Evolutionary conservation across 2,329 filamentous ascomycete genomes (phyloP).

Genomic region (Cytospora schulzeri): DNA sequence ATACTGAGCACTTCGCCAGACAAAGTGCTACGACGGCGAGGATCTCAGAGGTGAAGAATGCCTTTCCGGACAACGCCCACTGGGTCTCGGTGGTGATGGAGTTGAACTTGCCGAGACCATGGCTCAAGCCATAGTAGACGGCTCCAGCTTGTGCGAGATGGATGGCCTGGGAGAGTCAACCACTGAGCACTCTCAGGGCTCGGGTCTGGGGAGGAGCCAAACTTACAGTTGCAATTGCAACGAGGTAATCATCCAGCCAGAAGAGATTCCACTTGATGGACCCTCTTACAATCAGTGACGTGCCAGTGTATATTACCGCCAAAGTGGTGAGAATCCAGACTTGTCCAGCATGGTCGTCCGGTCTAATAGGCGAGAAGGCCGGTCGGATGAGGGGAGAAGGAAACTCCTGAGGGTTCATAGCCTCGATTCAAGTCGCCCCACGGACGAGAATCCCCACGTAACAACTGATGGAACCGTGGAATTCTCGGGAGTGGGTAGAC

Average conservation of each 20-base stretch:
- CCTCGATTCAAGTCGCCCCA: not conserved
- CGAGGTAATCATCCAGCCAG: conserved; percentile 15
- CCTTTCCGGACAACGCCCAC: conserved; percentile 8
- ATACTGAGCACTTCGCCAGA: conserved; percentile 30
- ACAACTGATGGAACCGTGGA: not conserved
- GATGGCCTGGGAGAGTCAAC: not conserved
- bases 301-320: conserved; percentile 8
- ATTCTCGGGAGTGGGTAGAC: not conserved
- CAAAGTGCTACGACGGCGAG: conserved; percentile 22
- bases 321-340: conserved; percentile 20
- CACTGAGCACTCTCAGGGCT: not conserved
- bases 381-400: not conserved
- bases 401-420: not conserved
- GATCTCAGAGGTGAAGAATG: conserved; percentile 22
- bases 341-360: conserved; percentile 12
- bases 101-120: conserved; percentile 14
- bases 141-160: conserved; percentile 4
- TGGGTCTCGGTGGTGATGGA: not conserved
- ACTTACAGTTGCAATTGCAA: conserved; percentile 15
- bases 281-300: conserved; percentile 5
- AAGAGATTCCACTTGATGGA: conserved; percentile 10
- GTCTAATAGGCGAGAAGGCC: conserved; percentile 3
- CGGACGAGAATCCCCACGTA: conserved; percentile 2
- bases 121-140: not conserved
- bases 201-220: too few species aligned